Evolutionary conservation across 805 yeast species (phyloP), one percentile per base, ranked within the genome.

Genomic region (Clavispora carvajalis): DNA sequence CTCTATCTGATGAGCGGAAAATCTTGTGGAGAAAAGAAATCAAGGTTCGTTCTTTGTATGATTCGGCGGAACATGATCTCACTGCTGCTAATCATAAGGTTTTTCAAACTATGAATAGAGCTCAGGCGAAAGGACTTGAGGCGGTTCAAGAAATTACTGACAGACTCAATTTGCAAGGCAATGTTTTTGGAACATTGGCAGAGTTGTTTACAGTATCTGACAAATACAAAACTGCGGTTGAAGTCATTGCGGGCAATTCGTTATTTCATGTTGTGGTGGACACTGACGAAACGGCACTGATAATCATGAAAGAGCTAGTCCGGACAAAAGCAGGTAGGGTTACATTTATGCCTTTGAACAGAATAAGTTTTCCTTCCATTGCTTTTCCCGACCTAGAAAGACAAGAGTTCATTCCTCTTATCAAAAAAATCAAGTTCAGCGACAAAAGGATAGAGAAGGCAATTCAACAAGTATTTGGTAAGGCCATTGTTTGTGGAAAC

Each of bases 201-300:
- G 95, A 89, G 47, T 67, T 93, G 23, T 83, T 93, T 38, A 74
- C 74, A 41, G 91, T 87, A 3, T 83, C 83, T 48, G 89, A 84
- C 39, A 85, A 85, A 53, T 90, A 87, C 56, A 82, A 82, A 54
- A 74, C 80, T 1, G 95, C 97, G 1, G 86, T 82, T 1, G 98
- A 93, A 57, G 90, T 85, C 2, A 76, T 88, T 36, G 97, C 95
- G 17, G 97, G 97, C 1, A 80, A 77, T 45, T 76, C 95, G 3
- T 64, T 93, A 38, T 90, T 89, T 54, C 87, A 91, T 57, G 79
- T 91, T 22, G 93, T 93, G 18, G 98, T 91, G 11, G 95, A 89
- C 54, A 80, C 73, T 31, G 96, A 91, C 46, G 80, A 75, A 38
- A 86, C 95, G 2, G 98, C 97, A 0, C 71, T 87, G 9, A 58